Evolutionary conservation across 805 yeast species (phyloP).

Genomic region (Nakazawaea populi): DNA sequence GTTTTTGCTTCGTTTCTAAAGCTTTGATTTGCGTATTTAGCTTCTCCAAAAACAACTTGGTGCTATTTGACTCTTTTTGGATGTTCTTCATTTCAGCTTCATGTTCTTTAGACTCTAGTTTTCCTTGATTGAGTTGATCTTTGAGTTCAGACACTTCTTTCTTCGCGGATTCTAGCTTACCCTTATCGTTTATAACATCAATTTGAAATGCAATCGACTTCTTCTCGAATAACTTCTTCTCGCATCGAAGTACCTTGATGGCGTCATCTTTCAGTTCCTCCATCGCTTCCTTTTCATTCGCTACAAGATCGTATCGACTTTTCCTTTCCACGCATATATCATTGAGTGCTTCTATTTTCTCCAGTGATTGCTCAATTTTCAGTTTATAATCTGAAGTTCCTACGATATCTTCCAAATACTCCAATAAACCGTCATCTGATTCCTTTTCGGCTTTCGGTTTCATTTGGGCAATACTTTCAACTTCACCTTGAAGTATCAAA

Average conservation of each 20-base stretch:
- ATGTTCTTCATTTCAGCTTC: constrained; percentile 28
- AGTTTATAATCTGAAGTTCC: constrained; percentile 86
- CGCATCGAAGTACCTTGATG: constrained; percentile 54
- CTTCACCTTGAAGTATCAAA: constrained; percentile 94
- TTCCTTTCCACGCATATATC: constrained; percentile 79
- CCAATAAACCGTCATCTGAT: constrained; percentile 88
- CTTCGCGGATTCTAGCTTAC: constrained; percentile 32
- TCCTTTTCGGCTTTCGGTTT: constrained; percentile 93
- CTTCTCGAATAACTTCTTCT: constrained; percentile 51
- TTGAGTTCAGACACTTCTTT: constrained; percentile 32
- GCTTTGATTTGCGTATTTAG: constrained; percentile 21
- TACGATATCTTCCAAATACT: constrained; percentile 92
- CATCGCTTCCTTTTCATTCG: constrained; percentile 57
- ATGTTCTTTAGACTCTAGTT: constrained; percentile 32
- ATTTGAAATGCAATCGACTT: constrained; percentile 54
- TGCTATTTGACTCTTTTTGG: constrained; percentile 22
- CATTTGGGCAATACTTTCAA: constrained; percentile 98
- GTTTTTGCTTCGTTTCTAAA: constrained; percentile 30
- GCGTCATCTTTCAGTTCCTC: constrained; percentile 68
- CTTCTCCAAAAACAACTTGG: constrained; percentile 18
- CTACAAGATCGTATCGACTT: constrained; percentile 71
- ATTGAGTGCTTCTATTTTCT: constrained; percentile 65
- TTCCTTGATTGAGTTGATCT: constrained; percentile 37
- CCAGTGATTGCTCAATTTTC: constrained; percentile 58
- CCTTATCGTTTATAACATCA: constrained; percentile 33